Percentiles rank a stretch among this genome's conserved stretches.
phyloP scores from a whole-genome alignment of 1,284 basidiomycete genomes.

The Limonomyces culmigenus region DNA sequence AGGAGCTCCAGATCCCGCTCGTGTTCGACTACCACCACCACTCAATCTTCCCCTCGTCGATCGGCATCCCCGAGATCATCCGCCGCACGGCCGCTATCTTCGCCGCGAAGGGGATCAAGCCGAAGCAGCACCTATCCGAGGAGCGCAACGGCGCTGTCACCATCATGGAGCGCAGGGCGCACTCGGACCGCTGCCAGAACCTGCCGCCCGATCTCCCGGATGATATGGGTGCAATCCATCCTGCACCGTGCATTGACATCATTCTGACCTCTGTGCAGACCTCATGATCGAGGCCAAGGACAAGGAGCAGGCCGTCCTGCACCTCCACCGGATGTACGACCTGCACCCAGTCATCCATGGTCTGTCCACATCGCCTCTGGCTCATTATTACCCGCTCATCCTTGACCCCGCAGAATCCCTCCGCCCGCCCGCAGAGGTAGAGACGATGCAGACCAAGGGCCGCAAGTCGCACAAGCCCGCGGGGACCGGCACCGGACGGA shows the following conservation, averaged over 20 bases:
- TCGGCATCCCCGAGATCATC: constrained; percentile 41
- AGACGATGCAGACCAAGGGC: constrained; percentile 3
- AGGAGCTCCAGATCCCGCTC: constrained; percentile 68
- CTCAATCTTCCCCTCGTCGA: constrained; percentile 44
- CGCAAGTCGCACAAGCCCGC: constrained; percentile 2
- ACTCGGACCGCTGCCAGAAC: constrained; percentile 61
- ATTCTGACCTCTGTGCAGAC: constrained; percentile 39
- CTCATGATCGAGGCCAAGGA: constrained; percentile 91
- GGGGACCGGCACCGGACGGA: background rate
- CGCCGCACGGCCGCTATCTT: constrained; percentile 65
- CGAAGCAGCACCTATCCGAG: constrained; percentile 84
- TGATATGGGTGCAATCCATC: constrained; percentile 62
- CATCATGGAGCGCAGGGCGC: constrained; percentile 72
- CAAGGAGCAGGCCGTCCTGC: constrained; percentile 86
- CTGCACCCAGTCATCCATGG: constrained; percentile 50
- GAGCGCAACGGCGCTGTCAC: constrained; percentile 58
- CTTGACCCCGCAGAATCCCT: background rate
- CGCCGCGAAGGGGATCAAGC: constrained; percentile 53
- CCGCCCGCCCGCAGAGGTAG: constrained; percentile 2
- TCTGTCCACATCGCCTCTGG: constrained; percentile 41
- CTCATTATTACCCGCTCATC: background rate
- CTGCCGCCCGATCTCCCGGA: constrained; percentile 51
- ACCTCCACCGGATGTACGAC: constrained; percentile 66
- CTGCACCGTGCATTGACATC: constrained; percentile 6
- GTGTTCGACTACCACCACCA: constrained; percentile 78